These are phyloP conservation scores for Nitzschia sp. DNA, from an alignment of 108 stramenopile genomes.

Conservation along the genomic window DNA sequence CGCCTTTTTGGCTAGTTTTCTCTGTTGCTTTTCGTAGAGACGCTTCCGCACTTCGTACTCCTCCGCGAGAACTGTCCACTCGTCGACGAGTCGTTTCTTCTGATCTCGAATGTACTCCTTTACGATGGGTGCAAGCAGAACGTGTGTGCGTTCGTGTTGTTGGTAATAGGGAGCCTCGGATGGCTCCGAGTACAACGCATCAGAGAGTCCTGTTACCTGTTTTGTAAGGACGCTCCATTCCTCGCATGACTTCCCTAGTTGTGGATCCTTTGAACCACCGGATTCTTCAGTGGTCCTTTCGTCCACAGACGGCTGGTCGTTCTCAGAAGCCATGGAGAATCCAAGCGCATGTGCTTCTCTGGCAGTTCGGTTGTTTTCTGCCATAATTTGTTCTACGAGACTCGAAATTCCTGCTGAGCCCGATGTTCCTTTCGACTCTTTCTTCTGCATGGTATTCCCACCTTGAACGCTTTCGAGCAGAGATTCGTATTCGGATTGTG, in stretches of 20 bases:
- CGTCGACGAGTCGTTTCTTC: constrained; percentile 49
- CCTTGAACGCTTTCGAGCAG: constrained; percentile 29
- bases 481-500: constrained; percentile 35
- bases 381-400: constrained; percentile 51
- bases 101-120: constrained; percentile 69
- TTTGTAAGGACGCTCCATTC: constrained; percentile 72
- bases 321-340: constrained; percentile 35
- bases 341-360: constrained; percentile 58
- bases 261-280: constrained; percentile 32
- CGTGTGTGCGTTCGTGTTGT: constrained; percentile 48
- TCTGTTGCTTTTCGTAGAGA: constrained; percentile 48
- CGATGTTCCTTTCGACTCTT: not conserved
- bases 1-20: constrained; percentile 44
- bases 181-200: constrained; percentile 80
- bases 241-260: constrained; percentile 37
- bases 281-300: not conserved
- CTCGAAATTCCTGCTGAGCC: not conserved
- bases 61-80: constrained; percentile 68
- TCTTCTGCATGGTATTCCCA: constrained; percentile 9
- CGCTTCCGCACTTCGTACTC: constrained; percentile 73
- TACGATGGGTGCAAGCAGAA: constrained; percentile 53
- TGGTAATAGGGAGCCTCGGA: constrained; percentile 65
- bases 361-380: constrained; percentile 62
- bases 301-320: constrained; percentile 10
- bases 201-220: constrained; percentile 65